Evolutionary conservation across 2,329 filamentous ascomycete genomes (phyloP), one percentile per base, ranked within the genome.

Genomic region (Epichloe scottii): DNA sequence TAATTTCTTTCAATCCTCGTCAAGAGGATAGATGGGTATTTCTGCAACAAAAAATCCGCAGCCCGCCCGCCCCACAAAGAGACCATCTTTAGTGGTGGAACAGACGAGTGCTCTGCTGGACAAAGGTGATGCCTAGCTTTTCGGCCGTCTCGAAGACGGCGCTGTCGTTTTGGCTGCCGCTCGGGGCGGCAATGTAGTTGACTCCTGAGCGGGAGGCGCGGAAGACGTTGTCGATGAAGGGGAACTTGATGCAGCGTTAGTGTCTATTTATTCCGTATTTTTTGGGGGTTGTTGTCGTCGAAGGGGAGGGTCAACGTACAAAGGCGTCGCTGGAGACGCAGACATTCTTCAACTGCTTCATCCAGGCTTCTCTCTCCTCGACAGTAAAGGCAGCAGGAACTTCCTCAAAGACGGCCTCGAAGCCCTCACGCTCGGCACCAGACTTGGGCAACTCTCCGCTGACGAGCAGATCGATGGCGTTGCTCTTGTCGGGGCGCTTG

Each of bases 141-240:
- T 95, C 89, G 5, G 90, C 89, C 11, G 90, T 94, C 66, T 89
- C 84, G 60, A 95, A 87, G 44, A 93, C 88, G 47, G 83, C 78
- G 52, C 75, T 69, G 66, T 93, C 88, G 65, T 93, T 93, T 69
- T 93, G 87, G 68, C 85, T 95, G 52, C 93, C 93, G 48, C 81
- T 86, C 10, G 93, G 93, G 39, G 91, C 91, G 50, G 93, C 91
- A 62, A 97, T 88, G 74, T 95, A 98, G 75, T 95, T 97, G 64
- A 82, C 89, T 47, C 93, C 93, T 21, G 89, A 95, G 62, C 89
- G 80, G 55, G 81, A 82, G 48, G 89, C 87, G 58, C 93, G 83
- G 81, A 94, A 96, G 58, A 98, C 86, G 63, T 98, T 98, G 76
- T 98, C 93, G 63, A 89, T 88, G 72, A 98, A 98, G 59, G 93